A percentile compares a stretch with the other conserved stretches of the same genome.
Evolutionary conservation across 2,329 filamentous ascomycete species (phyloP).

Genomic region (Aspergillus intermedius): DNA sequence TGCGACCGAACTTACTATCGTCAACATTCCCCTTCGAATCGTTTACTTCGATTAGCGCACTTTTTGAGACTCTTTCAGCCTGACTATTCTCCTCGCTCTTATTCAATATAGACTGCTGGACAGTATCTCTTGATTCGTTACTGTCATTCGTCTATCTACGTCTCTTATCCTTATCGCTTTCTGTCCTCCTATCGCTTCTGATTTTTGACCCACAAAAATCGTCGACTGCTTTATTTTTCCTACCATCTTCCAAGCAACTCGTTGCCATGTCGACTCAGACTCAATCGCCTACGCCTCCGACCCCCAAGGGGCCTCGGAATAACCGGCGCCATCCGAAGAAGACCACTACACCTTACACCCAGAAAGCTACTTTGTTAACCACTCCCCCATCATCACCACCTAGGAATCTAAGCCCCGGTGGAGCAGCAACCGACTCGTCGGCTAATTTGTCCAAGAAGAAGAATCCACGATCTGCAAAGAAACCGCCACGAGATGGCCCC

Average conservation of each 20-base stretch:
- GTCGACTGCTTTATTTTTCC: slow-evolving; percentile 37
- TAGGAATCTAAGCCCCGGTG: slow-evolving; percentile 25
- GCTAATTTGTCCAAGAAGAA: slow-evolving; percentile 31
- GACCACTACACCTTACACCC: slow-evolving; percentile 25
- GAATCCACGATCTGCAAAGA: slow-evolving; percentile 30
- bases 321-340: slow-evolving; percentile 32
- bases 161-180: slow-evolving; percentile 16
- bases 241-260: slow-evolving; percentile 30
- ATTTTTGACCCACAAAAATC: slow-evolving; percentile 12
- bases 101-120: slow-evolving; percentile 28
- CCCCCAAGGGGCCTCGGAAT: slow-evolving; percentile 35
- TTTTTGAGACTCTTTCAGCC: neutral
- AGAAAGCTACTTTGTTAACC: slow-evolving; percentile 22
- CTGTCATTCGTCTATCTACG: slow-evolving; percentile 9
- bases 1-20: neutral
- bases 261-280: slow-evolving; percentile 43
- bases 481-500: slow-evolving; percentile 24
- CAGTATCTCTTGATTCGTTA: slow-evolving; percentile 19
- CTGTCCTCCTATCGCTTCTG: slow-evolving; percentile 14
- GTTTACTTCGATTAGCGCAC: neutral
- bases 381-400: slow-evolving; percentile 34
- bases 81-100: slow-evolving; percentile 4
- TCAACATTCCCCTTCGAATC: neutral
- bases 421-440: slow-evolving; percentile 24
- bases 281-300: slow-evolving; percentile 30